These are phyloP conservation scores for Phytophthora pisi DNA, from an alignment of 352 stramenopile genomes.

Conservation along the genomic window DNA sequence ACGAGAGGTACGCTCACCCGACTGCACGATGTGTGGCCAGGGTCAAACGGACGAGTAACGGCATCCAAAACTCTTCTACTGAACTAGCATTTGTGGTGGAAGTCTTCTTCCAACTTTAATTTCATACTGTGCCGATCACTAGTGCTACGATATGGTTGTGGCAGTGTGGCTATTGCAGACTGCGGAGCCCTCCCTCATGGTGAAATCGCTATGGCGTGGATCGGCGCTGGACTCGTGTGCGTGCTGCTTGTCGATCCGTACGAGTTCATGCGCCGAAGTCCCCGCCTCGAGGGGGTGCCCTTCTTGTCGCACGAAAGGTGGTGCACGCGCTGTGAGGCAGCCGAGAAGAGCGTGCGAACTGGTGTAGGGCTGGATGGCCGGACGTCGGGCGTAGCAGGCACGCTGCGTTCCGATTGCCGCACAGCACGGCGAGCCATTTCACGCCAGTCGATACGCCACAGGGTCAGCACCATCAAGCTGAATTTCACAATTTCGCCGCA, in stretches of 20 bases:
- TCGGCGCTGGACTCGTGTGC: conserved; percentile 20
- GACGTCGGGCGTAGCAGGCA: conserved; percentile 21
- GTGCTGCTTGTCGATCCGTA: conserved; percentile 24
- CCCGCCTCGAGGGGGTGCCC: conserved; percentile 14
- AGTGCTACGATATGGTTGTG: conserved; percentile 3
- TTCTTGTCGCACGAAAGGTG: conserved; percentile 18
- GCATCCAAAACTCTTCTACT: neutral
- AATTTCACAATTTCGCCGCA: conserved; percentile 78
- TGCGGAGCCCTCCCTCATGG: neutral
- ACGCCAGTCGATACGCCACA: conserved; percentile 75
- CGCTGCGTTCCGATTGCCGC: conserved; percentile 62
- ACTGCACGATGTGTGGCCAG: neutral
- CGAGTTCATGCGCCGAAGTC: conserved; percentile 20
- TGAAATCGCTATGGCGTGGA: conserved; percentile 26
- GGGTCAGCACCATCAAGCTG: conserved; percentile 57
- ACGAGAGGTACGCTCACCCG: neutral
- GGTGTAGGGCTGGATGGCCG: conserved; percentile 54
- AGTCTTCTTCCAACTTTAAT: conserved; percentile 9
- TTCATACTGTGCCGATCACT: conserved; percentile 6
- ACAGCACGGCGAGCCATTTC: conserved; percentile 73
- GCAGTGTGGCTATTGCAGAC: too few relatives aligned
- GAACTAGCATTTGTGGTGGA: neutral
- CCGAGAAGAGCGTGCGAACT: conserved; percentile 25
- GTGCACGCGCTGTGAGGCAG: conserved; percentile 29
- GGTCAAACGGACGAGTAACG: conserved; percentile 2